Percentiles rank a stretch among this genome's conserved stretches.
Evolutionary conservation across 2,329 filamentous ascomycete genomes (phyloP).

Genomic region (Phialophora tarda): DNA sequence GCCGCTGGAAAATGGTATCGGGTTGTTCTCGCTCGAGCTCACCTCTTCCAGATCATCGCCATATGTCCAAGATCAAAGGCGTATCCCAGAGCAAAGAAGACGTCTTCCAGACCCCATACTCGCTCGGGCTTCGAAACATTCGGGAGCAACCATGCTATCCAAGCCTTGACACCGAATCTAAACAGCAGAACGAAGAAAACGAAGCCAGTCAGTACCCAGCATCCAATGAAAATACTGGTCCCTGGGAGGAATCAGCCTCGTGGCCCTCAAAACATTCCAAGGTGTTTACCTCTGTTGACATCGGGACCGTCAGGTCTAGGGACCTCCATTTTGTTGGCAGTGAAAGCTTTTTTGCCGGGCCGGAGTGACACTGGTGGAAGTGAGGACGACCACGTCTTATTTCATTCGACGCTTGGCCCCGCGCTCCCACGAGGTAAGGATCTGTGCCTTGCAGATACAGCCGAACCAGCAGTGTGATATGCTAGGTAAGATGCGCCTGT

Average conservation of each 20-base stretch:
- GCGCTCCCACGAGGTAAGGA: neutral
- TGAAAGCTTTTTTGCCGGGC: neutral
- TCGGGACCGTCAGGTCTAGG: slow-evolving; percentile 34
- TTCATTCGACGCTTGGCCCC: neutral
- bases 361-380: neutral
- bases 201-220: slow-evolving; percentile 34
- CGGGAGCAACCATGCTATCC: slow-evolving; percentile 45
- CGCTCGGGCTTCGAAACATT: slow-evolving; percentile 43
- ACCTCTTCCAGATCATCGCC: slow-evolving; percentile 45
- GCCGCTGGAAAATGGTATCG: neutral
- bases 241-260: neutral
- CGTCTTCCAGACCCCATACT: slow-evolving; percentile 46
- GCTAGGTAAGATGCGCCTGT: slow-evolving; percentile 2
- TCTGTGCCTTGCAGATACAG: slow-evolving; percentile 2
- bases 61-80: slow-evolving; percentile 45
- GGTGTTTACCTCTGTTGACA: slow-evolving; percentile 32
- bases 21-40: neutral
- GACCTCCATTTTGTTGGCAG: slow-evolving; percentile 31
- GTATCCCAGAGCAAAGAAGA: slow-evolving; percentile 43
- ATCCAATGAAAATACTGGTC: slow-evolving; percentile 3
- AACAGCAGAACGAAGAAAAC: slow-evolving; percentile 35
- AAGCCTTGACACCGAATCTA: slow-evolving; percentile 36
- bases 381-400: neutral
- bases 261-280: neutral
- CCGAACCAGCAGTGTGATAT: slow-evolving; percentile 4